Conservation (phyloP, 805 yeast species). For the Kockiozyma suomiensis region DNA sequence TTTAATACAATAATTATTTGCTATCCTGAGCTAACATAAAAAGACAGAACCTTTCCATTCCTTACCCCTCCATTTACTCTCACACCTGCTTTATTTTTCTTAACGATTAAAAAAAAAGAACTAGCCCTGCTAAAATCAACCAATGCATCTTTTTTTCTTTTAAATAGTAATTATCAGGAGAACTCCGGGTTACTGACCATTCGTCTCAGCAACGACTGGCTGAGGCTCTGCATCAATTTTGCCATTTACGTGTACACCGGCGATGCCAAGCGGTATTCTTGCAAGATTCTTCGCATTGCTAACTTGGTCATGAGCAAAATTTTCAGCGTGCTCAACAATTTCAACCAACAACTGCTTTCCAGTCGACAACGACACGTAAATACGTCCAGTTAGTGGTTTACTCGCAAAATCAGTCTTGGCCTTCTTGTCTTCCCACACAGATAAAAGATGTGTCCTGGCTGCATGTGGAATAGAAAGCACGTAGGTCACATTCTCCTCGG, state of each 20-base stretch:
- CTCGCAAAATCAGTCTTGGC: constrained; percentile 19
- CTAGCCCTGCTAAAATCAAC: too few relatives aligned
- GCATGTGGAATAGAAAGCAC: constrained; percentile 24
- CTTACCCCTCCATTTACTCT: too few relatives aligned
- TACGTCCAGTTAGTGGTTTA: constrained; percentile 22
- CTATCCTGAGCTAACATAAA: too few relatives aligned
- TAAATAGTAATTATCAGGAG: too few relatives aligned
- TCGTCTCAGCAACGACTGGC: background rate
- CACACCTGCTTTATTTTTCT: too few relatives aligned
- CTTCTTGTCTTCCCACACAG: constrained; percentile 31
- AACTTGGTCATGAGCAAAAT: constrained; percentile 21
- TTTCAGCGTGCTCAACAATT: constrained; percentile 21
- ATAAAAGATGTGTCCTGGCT: constrained; percentile 26
- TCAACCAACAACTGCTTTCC: constrained; percentile 28
- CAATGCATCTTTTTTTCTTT: too few relatives aligned
- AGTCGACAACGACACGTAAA: constrained; percentile 26
- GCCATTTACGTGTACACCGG: constrained; percentile 9
- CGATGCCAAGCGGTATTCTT: background rate
- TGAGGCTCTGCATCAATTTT: background rate
- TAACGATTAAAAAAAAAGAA: too few relatives aligned
- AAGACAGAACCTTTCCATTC: too few relatives aligned
- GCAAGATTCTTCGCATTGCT: constrained; percentile 14
- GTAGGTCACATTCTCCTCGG: constrained; percentile 23
- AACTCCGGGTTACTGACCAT: too few relatives aligned
- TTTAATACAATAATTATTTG: too few relatives aligned